Conservation (phyloP, 1,139 yeast genomes). For the Yamadazyma atlantica region DNA sequence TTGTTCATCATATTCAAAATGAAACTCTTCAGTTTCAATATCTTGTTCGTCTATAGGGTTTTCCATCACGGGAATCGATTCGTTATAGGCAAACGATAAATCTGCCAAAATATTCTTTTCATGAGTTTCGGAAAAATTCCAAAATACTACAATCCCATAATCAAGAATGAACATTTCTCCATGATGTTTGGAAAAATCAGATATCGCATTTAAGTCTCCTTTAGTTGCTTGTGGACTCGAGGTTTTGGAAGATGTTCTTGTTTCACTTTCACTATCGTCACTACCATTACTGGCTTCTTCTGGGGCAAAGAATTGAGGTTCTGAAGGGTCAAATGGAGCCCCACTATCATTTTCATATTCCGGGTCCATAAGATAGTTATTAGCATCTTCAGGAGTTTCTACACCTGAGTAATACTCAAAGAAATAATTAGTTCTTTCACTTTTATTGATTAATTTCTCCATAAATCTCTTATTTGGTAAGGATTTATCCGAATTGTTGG, state of each 20-base stretch:
- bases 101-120: slow-evolving; percentile 94
- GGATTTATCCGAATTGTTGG: slow-evolving; percentile 68
- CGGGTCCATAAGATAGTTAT: slow-evolving; percentile 55
- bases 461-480: slow-evolving; percentile 61
- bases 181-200: slow-evolving; percentile 64
- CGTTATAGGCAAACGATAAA: slow-evolving; percentile 63
- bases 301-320: slow-evolving; percentile 53
- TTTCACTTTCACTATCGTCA: slow-evolving; percentile 11
- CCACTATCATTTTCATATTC: slow-evolving; percentile 39
- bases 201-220: slow-evolving; percentile 6
- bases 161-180: slow-evolving; percentile 90
- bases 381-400: slow-evolving; percentile 64
- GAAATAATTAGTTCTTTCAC: slow-evolving; percentile 87
- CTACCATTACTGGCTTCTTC: slow-evolving; percentile 17
- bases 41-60: slow-evolving; percentile 86
- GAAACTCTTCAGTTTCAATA: slow-evolving; percentile 93
- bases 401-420: slow-evolving; percentile 89
- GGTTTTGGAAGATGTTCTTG: slow-evolving; percentile 9
- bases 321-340: slow-evolving; percentile 47
- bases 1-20: slow-evolving; percentile 82
- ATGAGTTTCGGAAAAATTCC: slow-evolving; percentile 93
- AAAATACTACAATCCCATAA: slow-evolving; percentile 93
- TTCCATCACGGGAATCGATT: slow-evolving; percentile 51
- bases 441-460: slow-evolving; percentile 75
- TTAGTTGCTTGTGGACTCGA: slow-evolving; percentile 6